Percentiles rank a stretch among this genome's conserved stretches.
Evolutionary conservation across 768 basidiomycete genomes (phyloP).

Genomic region (Pisolithus marmoratus): DNA sequence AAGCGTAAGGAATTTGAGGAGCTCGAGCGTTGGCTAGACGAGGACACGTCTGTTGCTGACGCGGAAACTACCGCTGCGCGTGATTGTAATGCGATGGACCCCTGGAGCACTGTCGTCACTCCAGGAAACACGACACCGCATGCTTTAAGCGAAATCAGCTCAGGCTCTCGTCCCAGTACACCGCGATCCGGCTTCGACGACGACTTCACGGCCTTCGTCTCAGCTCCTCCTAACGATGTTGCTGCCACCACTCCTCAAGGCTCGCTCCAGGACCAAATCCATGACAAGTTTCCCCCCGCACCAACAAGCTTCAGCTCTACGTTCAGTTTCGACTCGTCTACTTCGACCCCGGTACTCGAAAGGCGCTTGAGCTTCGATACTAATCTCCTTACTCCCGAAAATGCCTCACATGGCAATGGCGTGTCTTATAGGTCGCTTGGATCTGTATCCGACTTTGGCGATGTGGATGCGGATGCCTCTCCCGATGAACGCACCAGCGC

Average conservation of each 20-base stretch:
- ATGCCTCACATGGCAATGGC: conserved; percentile 6
- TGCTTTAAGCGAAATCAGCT: conserved; percentile 15
- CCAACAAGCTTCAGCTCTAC: conserved; percentile 22
- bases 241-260: neutral
- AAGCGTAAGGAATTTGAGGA: conserved; percentile 51
- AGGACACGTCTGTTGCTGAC: conserved; percentile 18
- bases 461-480: conserved; percentile 30
- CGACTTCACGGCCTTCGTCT: conserved; percentile 73
- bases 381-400: conserved; percentile 13
- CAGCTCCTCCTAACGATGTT: conserved; percentile 38
- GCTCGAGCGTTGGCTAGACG: conserved; percentile 58
- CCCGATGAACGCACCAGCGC: conserved; percentile 7
- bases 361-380: conserved; percentile 11
- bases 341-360: conserved; percentile 21
- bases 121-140: conserved; percentile 23
- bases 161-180: conserved; percentile 24
- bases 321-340: conserved; percentile 19
- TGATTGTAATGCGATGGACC: conserved; percentile 22
- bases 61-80: conserved; percentile 12
- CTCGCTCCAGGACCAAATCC: conserved; percentile 2
- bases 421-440: conserved; percentile 48
- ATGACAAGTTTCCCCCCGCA: conserved; percentile 2
- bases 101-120: conserved; percentile 36
- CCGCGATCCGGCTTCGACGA: conserved; percentile 59
- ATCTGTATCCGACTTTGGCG: conserved; percentile 56